A percentile compares a stretch with the other conserved stretches of the same genome.
Evolutionary conservation across 2,329 filamentous ascomycete species (phyloP).

Genomic region (Bimuria novae-zelandiae): DNA sequence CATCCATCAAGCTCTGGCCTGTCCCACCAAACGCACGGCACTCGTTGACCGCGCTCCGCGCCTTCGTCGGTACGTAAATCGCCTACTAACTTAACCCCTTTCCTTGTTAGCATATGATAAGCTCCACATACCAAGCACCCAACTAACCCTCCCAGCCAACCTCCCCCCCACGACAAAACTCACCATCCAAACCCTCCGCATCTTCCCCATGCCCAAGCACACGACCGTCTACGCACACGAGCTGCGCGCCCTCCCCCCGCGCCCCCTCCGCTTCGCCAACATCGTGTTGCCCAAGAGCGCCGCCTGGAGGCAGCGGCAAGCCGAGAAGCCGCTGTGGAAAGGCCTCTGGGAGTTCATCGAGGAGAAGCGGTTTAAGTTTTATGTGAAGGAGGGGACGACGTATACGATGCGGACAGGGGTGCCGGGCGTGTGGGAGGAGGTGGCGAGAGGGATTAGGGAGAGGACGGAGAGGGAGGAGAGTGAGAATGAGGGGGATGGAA

Average conservation of each 20-base stretch:
- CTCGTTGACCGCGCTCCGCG: conserved; percentile 30
- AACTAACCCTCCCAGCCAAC: conserved; percentile 7
- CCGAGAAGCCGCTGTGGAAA: conserved; percentile 22
- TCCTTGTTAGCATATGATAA: background rate
- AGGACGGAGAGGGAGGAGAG: conserved; percentile 23
- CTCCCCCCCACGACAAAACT: conserved; percentile 30
- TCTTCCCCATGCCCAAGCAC: conserved; percentile 37
- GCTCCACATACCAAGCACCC: background rate
- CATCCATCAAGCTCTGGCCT: conserved; percentile 34
- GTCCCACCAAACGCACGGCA: conserved; percentile 36
- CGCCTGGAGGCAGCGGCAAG: conserved; percentile 24
- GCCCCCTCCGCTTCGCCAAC: conserved; percentile 37
- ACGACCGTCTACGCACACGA: conserved; percentile 37
- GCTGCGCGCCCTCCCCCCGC: conserved; percentile 36
- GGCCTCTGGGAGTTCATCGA: conserved; percentile 29
- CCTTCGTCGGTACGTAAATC: conserved; percentile 22
- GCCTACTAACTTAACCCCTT: background rate
- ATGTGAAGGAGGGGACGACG: conserved; percentile 39
- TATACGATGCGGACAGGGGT: conserved; percentile 39
- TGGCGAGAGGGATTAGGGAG: conserved; percentile 33
- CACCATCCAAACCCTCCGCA: conserved; percentile 43
- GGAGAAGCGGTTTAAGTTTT: conserved; percentile 42
- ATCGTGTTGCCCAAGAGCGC: conserved; percentile 35
- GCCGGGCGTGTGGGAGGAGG: conserved; percentile 43
- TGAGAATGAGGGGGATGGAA: background rate